Percentiles rank a stretch among this genome's conserved stretches.
These are phyloP conservation scores for Chalciporus pseudorubinellus DNA, from an alignment of 768 basidiomycete genomes.

Conservation along the genomic window DNA sequence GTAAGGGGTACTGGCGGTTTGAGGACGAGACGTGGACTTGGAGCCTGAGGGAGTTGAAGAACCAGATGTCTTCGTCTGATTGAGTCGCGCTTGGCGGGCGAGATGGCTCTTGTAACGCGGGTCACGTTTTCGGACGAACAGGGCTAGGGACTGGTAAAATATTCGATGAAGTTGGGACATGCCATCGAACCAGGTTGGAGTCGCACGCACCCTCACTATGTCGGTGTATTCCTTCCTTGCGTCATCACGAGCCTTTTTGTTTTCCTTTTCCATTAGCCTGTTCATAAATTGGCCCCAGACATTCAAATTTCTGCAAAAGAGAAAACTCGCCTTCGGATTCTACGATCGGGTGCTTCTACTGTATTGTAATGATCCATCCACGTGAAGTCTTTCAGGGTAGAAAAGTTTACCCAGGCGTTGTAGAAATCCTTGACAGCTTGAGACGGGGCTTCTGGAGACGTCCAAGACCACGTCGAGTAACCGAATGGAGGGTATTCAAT, in stretches of 20 bases:
- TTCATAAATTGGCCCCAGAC: not conserved
- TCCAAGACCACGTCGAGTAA: slow-evolving; percentile 71
- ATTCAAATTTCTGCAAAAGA: not conserved
- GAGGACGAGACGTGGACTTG: slow-evolving; percentile 26
- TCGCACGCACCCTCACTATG: slow-evolving; percentile 67
- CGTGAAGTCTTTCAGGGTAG: slow-evolving; percentile 80
- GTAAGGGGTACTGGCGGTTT: slow-evolving; percentile 40
- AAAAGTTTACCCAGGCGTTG: slow-evolving; percentile 80
- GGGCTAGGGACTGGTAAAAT: slow-evolving; percentile 57
- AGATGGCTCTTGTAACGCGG: slow-evolving; percentile 77
- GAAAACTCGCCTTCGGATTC: slow-evolving; percentile 64
- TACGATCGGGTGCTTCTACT: slow-evolving; percentile 82
- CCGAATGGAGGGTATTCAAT: slow-evolving; percentile 82
- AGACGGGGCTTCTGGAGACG: slow-evolving; percentile 41
- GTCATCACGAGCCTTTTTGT: slow-evolving; percentile 87
- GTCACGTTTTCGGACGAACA: slow-evolving; percentile 83
- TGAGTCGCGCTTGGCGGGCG: slow-evolving; percentile 43
- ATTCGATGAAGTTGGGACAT: not conserved
- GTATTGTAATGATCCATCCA: slow-evolving; percentile 88
- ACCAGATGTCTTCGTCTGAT: slow-evolving; percentile 26
- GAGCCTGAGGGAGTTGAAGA: slow-evolving; percentile 31
- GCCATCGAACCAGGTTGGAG: not conserved
- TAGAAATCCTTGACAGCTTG: slow-evolving; percentile 76
- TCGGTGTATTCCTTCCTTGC: slow-evolving; percentile 92
- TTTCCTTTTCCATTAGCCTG: slow-evolving; percentile 93